Evolutionary conservation across 2,329 filamentous ascomycete genomes (phyloP).

Genomic region (Aspergillus ochraceus): DNA sequence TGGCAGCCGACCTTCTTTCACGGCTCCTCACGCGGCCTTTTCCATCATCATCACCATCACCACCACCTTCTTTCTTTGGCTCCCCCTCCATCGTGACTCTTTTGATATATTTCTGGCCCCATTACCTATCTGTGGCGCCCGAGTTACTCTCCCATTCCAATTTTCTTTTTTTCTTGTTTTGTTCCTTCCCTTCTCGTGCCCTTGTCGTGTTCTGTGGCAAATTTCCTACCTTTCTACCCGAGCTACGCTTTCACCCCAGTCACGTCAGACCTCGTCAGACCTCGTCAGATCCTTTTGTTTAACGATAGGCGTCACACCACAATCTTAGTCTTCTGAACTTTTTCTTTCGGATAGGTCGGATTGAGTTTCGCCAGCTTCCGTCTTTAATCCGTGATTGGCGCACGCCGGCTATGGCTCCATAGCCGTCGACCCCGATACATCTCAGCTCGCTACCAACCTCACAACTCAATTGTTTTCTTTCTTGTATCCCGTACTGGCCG

Average conservation of each 20-base stretch:
- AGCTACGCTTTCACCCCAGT: conserved; percentile 1
- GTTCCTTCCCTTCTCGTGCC: background rate
- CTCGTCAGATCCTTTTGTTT: background rate
- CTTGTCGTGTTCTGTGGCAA: conserved; percentile 14
- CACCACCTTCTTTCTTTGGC: conserved; percentile 5
- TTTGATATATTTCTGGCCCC: background rate
- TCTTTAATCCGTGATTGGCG: conserved; percentile 4
- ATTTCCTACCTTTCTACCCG: background rate
- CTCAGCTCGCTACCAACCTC: conserved; percentile 4
- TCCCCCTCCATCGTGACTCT: background rate
- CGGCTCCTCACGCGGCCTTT: conserved; percentile 10
- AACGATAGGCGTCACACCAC: background rate
- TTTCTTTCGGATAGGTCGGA: background rate
- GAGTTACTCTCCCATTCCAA: background rate
- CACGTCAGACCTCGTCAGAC: background rate
- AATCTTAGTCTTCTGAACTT: background rate
- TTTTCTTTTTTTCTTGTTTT: background rate
- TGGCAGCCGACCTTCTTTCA: conserved; percentile 16
- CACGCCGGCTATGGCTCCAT: conserved; percentile 20
- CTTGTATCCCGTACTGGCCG: background rate
- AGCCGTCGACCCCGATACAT: conserved; percentile 9
- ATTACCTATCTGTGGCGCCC: background rate
- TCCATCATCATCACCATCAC: conserved; percentile 17
- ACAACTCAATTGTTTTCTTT: background rate
- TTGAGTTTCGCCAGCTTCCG: conserved; percentile 1